These are phyloP conservation scores for Babesia bigemina DNA, from an alignment of 169 alveolate species.

Conservation along the genomic window DNA sequence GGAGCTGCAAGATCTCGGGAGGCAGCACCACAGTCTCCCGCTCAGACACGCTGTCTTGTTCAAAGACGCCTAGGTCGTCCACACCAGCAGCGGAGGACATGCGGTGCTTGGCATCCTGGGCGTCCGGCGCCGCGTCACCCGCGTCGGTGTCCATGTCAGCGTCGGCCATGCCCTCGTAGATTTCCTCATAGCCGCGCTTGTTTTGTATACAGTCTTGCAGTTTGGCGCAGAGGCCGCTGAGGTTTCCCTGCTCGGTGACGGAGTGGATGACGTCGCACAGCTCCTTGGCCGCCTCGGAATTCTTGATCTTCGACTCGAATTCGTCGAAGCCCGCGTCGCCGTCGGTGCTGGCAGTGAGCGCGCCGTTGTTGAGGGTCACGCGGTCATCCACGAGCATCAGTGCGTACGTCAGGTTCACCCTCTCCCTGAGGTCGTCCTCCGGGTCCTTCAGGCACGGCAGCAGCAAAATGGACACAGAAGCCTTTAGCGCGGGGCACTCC, in stretches of 20 bases:
- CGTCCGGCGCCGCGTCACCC: neutral
- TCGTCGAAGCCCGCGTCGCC: slow-evolving; percentile 12
- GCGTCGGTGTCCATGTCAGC: neutral
- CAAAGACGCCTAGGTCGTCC: neutral
- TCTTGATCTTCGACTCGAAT: slow-evolving; percentile 46
- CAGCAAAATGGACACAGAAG: slow-evolving; percentile 70
- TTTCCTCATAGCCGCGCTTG: slow-evolving; percentile 21
- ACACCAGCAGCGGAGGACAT: neutral
- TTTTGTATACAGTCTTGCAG: slow-evolving; percentile 28
- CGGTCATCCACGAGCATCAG: slow-evolving; percentile 46
- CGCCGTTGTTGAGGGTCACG: slow-evolving; percentile 25
- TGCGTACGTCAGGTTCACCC: slow-evolving; percentile 69
- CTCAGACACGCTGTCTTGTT: neutral
- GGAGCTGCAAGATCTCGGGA: neutral
- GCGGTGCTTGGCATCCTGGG: neutral
- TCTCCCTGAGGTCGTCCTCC: slow-evolving; percentile 81
- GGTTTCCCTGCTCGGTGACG: slow-evolving; percentile 20
- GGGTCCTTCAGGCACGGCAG: slow-evolving; percentile 70
- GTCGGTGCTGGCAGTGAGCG: neutral
- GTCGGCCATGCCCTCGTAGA: neutral
- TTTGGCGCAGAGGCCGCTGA: neutral
- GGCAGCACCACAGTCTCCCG: neutral
- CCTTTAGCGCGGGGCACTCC: slow-evolving; percentile 69
- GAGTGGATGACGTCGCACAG: slow-evolving; percentile 33
- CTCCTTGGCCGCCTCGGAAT: slow-evolving; percentile 31